phyloP scores from a whole-genome alignment of 2,329 filamentous ascomycete genomes.

The Cladophialophora yegresii region DNA sequence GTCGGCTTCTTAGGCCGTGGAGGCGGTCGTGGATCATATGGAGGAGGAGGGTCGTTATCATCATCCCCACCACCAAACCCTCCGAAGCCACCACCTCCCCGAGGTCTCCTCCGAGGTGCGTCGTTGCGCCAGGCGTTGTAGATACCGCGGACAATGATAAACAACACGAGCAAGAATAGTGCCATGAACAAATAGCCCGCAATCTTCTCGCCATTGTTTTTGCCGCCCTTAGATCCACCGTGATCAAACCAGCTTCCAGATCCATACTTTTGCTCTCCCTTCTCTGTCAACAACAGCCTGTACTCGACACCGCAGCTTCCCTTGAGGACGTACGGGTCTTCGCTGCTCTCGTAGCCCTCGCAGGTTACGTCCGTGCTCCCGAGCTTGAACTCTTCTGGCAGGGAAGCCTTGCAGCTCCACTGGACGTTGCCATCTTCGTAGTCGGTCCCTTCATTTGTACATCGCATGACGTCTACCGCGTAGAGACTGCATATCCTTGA shows the following conservation, averaged over 20 bases:
- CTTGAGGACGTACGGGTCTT: slow-evolving; percentile 84
- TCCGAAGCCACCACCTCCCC: slow-evolving; percentile 38
- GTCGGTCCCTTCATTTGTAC: slow-evolving; percentile 78
- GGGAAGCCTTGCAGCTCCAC: slow-evolving; percentile 78
- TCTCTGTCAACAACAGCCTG: slow-evolving; percentile 72
- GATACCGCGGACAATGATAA: slow-evolving; percentile 37
- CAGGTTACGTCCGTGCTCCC: slow-evolving; percentile 88
- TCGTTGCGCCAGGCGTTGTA: slow-evolving; percentile 39
- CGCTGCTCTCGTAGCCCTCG: slow-evolving; percentile 75
- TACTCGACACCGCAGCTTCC: slow-evolving; percentile 95
- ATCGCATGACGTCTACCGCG: slow-evolving; percentile 79
- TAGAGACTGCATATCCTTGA: slow-evolving; percentile 68
- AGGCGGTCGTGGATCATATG: slow-evolving; percentile 42
- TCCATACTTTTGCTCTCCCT: slow-evolving; percentile 72
- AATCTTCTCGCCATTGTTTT: slow-evolving; percentile 23
- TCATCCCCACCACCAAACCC: slow-evolving; percentile 40
- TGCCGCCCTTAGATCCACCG: slow-evolving; percentile 26
- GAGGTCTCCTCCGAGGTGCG: slow-evolving; percentile 17
- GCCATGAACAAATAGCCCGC: slow-evolving; percentile 42
- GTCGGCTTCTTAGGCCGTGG: slow-evolving; percentile 44
- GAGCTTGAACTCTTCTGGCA: slow-evolving; percentile 68
- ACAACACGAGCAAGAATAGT: slow-evolving; percentile 40
- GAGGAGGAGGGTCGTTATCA: slow-evolving; percentile 47
- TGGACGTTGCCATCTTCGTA: slow-evolving; percentile 81
- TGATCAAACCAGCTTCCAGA: slow-evolving; percentile 41